Base-by-base conservation (phyloP, 345 rosid genomes). In the Eutrema heterophyllum region DNA sequence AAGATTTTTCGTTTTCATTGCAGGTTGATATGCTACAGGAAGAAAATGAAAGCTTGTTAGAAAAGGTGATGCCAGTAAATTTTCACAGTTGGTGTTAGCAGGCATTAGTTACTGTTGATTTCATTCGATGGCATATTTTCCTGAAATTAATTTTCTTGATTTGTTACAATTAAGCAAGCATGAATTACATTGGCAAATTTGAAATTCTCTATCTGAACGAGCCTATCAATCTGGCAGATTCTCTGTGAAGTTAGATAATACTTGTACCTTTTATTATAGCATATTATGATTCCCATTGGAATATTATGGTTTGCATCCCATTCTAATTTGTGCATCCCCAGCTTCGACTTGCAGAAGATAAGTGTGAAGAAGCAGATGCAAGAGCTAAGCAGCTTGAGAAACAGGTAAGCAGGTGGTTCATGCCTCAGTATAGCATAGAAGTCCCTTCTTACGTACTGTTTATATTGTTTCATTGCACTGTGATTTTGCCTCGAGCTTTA, bases 291-390 rank as follows among this genome's bases (percentile, higher is more conserved):
- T 5, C 2, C 24, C 24, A 30, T 15, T 30, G 4, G 6, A 16
- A 27, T 67, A 14, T 40, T 44, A 48, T 64, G 14, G 21, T 73
- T 72, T 57, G 77, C 79, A 62, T 75, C 61, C 66, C 30, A 56
- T 73, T 59, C 53, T 86, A 81, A 83, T 78, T 70, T 75, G 61
- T 86, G 79, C 67, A 55, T 80, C 70, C 80, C 81, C 92, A 93
- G 98, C 92, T 89, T 76, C 96, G 86, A 68, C 83, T 77, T 84
- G 89, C 94, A 73, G 98, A 91, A 79, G 96, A 87, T 77, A 88
- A 83, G 73, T 85, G 86, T 36, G 92, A 91, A 69, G 98, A 93
- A 81, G 88, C 96, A 45, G 97, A 91, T 70, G 91, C 86, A 54
- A 87, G 97, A 84, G 82, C 92, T 43, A 83, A 81, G 79, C 92